Evolutionary conservation across 2,329 filamentous ascomycete species (phyloP), one percentile per base, ranked within the genome.

Genomic region (Sordariomycetes sp.): DNA sequence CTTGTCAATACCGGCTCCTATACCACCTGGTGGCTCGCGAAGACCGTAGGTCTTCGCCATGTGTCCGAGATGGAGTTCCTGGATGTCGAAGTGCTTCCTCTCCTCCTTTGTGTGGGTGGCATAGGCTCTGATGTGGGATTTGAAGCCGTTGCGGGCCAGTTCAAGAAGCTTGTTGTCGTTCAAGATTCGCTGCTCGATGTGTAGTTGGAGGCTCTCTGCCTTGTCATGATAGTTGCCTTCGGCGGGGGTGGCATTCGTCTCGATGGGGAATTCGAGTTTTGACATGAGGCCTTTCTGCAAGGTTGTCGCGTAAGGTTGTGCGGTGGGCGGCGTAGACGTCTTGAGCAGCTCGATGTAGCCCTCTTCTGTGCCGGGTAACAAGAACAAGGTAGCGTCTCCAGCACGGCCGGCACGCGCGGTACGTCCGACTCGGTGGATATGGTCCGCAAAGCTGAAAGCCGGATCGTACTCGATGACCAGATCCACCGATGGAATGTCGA

Each of bases 381-480:
- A 74, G 66, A 96, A 96, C 17, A 96, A 78, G 9, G 85, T 71
- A 1, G 92, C 87, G 36, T 88, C 80, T 19, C 92, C 92, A 9
- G 90, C 75, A 6, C 85, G 82, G 12, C 92, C 92, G 1, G 93
- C 86, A 67, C 92, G 85, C 4, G 92, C 92, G 9, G 92, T 98
- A 55, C 92, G 83, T 35, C 92, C 92, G 36, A 96, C 86, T 36
- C 92, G 82, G 61, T 98, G 92, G 7, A 95, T 72, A 55, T 98
- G 92, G 55, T 98, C 92, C 40, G 88, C 84, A 17, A 86, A 79
- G 52, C 83, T 86, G 59, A 96, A 96, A 3, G 92, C 86, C 1
- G 92, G 88, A 52, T 98, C 92, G 53, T 94, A 96, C 56, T 98
- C 92, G 37, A 98, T 75, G 32, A 98, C 87, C 15, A 95, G 70